Conservation (phyloP, 441 rosid genomes). For the Populus hybrid region DNA sequence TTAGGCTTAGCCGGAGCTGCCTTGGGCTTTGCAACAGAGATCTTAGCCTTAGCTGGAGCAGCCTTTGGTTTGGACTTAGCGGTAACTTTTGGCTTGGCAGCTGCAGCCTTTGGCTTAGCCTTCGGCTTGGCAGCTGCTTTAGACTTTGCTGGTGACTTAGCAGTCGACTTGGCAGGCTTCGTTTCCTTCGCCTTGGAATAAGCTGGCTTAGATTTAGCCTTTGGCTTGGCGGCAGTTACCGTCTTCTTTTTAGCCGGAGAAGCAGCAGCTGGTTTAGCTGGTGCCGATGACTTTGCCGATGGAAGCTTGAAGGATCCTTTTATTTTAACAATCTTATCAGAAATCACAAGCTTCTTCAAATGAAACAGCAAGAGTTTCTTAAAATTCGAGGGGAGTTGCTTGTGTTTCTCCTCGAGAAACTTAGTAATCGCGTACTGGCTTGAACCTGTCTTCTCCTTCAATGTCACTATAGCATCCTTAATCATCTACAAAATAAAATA, state of each 20-base stretch:
- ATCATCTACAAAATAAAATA: conserved; percentile 52
- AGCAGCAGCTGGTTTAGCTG: conserved; percentile 24
- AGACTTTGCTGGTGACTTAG: conserved; percentile 35
- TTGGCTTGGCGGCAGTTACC: conserved; percentile 33
- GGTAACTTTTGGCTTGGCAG: conserved; percentile 36
- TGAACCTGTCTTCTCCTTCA: conserved; percentile 87
- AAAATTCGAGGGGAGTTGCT: conserved; percentile 55
- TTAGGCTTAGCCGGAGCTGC: conserved; percentile 29
- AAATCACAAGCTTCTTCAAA: conserved; percentile 65
- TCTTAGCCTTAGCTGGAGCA: conserved; percentile 26
- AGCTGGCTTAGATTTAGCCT: conserved; percentile 32
- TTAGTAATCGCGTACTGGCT: conserved; percentile 88
- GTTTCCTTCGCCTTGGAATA: conserved; percentile 15
- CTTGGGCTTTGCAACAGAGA: conserved; percentile 20
- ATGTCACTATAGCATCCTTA: conserved; percentile 60
- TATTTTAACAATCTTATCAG: conserved; percentile 71
- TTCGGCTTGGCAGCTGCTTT: conserved; percentile 45
- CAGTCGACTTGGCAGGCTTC: conserved; percentile 21
- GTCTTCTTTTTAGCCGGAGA: conserved; percentile 39
- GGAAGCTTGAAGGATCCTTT: conserved; percentile 73
- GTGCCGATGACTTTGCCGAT: conserved; percentile 24
- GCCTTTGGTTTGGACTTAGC: conserved; percentile 29
- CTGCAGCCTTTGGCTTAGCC: conserved; percentile 39
- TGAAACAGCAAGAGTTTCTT: conserved; percentile 62
- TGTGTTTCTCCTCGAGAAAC: conserved; percentile 76